Base-by-base conservation (phyloP, 208 protist species). In the Leptomonas seymouri region DNA sequence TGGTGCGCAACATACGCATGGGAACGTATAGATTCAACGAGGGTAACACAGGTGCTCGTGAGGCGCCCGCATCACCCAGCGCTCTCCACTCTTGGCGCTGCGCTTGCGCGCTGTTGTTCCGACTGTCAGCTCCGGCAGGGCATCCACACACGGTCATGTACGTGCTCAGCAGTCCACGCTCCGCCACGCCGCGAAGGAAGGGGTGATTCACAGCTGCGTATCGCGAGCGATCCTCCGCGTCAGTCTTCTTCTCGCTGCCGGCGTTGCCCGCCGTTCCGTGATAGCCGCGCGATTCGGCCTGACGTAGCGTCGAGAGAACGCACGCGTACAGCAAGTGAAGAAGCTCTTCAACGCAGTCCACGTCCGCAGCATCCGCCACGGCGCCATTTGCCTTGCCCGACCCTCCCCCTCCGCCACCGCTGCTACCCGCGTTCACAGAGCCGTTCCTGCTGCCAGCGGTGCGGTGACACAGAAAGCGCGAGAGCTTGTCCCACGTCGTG, bases 181-280 rank as follows among this genome's bases (percentile, higher is more conserved):
- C 85, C 23, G 74, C 80, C 30, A 94, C 34, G 9, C 69, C 78
- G 28, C 76, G 82, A 11, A 91, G 66, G 41, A 94, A 82, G 6
- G 72, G 71, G 28, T 91, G 74, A 18, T 77, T 71, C 9, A 81
- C 62, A 25, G 77, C 67, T 23, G 60, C 41, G 48, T 82, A 75
- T 23, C 53, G 45, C 16, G 46, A 31, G 8, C 53, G 31, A 28
- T 54, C 60, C n/a, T 48, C 54, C 20, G 30, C 12, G 31, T n/a
- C 66, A 18, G 48, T 41, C 54, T 15, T 44, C n/a, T 27, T n/a
- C 20, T 36, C 16, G 44, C 55, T 12, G 12, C 34, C 9, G 34
- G 7, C 9, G 34, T 9, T 39, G 34, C 34, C 9, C 34, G 3
- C 34, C 34, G 34, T 39, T 39, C 34, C 34, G 9, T 39, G 7